Base-by-base conservation (phyloP, 805 yeast species). In the Saturnispora sanitii region DNA sequence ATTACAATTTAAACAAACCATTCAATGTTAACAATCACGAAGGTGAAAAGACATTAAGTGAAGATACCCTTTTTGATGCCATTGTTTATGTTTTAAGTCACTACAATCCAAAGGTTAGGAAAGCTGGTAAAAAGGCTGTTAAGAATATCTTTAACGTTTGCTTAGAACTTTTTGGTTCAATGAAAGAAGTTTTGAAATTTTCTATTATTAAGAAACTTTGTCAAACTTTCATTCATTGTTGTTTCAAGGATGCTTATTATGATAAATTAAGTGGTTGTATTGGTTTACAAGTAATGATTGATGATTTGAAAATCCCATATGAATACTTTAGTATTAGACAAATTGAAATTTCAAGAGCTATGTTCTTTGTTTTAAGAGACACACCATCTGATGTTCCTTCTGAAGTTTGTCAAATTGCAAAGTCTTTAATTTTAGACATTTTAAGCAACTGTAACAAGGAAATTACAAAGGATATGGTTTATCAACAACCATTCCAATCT, bases 361-460 rank as follows among this genome's bases (percentile, higher is more conserved):
- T 92, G 58, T 77, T 90, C 49, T 94, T 87, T 61, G 94, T 90
- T 3, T 65, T 90, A 45, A 75, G 94, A 54, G 99, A 92, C 53
- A 81, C 94, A 0, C 88, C 95, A 0, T 70, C 77, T 2, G 94
- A 88, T 35, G 92, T 90, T 2, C 96, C 97, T 1, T 70, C 76
- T 35, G 77, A 72, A 45, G 94, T 90, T 12, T 68, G 86, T 30
- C 72, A 71, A 2, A 71, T 75, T 43, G 95, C 97, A 0, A 75
- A 77, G 45, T 69, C 70, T 2, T 64, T 92, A 45, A 77, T 86
- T 5, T 60, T 79, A 42, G 70, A 73, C 38, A 66, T 87, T 16
- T 59, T 94, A 28, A 68, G 63, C 26, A 75, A 73, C 6, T 86
- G 94, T 51, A 84, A 83, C 55, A 57, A 62, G 20, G 78, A 68